Conservation (phyloP, 139 green algal genomes). For the Bryopsis sp. region DNA sequence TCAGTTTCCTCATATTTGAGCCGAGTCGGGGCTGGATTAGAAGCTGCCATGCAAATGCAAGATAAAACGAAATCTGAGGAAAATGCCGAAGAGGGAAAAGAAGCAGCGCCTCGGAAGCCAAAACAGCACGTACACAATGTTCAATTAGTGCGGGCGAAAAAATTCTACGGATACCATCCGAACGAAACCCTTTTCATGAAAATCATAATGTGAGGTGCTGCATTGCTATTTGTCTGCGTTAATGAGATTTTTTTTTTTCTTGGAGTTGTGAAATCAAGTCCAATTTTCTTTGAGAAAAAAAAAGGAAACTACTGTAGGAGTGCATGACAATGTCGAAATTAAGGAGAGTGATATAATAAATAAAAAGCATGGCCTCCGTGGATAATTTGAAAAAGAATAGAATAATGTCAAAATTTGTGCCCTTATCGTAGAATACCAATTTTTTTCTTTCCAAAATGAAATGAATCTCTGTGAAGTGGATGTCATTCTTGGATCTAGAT, state of each 20-base stretch:
- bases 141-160: conserved; percentile 59
- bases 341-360: background rate
- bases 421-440: no score
- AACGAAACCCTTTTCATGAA: conserved; percentile 79
- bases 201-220: conserved; percentile 55
- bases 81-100: no score
- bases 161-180: conserved; percentile 85
- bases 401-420: background rate
- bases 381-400: background rate
- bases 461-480: no score
- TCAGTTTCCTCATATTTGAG: conserved; percentile 12
- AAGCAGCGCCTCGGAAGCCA: background rate
- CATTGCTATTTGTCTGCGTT: background rate
- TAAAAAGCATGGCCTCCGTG: background rate
- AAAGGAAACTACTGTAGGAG: background rate
- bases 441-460: no score
- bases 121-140: conserved; percentile 54
- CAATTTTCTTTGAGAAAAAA: background rate
- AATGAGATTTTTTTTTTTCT: background rate
- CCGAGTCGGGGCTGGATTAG: background rate
- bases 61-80: no score
- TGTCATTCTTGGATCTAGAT: background rate
- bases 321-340: background rate
- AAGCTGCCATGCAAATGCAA: conserved; percentile 1
- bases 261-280: no score